These are phyloP conservation scores for Ettlia oleoabundans DNA, from an alignment of 139 green algal genomes.

Conservation along the genomic window DNA sequence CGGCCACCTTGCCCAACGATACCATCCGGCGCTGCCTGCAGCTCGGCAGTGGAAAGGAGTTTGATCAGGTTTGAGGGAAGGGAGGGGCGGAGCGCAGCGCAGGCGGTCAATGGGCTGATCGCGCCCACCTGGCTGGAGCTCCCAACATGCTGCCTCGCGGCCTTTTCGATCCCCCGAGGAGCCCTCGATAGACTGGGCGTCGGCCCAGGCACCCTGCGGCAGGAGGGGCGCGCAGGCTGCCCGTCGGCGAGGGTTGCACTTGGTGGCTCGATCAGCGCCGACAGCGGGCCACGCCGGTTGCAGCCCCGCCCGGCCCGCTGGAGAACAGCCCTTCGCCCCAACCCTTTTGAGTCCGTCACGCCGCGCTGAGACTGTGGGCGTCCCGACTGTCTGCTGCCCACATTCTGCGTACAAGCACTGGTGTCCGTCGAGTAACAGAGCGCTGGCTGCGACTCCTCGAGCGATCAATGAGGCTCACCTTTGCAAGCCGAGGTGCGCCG, in stretches of 20 bases:
- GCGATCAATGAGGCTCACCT: too few relatives aligned
- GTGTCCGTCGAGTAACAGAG: too few relatives aligned
- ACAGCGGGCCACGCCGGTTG: too few relatives aligned
- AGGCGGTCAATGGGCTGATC: not conserved
- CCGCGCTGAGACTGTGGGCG: too few relatives aligned
- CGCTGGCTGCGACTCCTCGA: too few relatives aligned
- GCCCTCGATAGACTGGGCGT: not conserved
- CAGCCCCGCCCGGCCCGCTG: too few relatives aligned
- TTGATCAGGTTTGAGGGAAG: too few relatives aligned
- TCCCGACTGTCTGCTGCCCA: too few relatives aligned
- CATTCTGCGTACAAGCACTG: too few relatives aligned
- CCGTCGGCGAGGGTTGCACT: not conserved
- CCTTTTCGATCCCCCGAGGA: not conserved
- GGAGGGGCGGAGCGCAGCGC: not conserved
- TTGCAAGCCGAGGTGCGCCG: too few relatives aligned
- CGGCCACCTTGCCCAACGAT: constrained; percentile 58
- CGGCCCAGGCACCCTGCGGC: not conserved
- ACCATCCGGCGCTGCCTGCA: constrained; percentile 58
- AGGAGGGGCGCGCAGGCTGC: not conserved
- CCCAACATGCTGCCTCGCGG: not conserved
- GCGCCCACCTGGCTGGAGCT: constrained; percentile 7
- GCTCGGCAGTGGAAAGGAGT: not conserved
- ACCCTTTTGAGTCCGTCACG: too few relatives aligned
- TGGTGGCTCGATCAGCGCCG: not conserved
- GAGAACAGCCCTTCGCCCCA: too few relatives aligned